Evolutionary conservation across 176 grass and related monocot species (phyloP), one percentile per base, ranked within the genome.

Genomic region (Cenchrus purpureus): DNA sequence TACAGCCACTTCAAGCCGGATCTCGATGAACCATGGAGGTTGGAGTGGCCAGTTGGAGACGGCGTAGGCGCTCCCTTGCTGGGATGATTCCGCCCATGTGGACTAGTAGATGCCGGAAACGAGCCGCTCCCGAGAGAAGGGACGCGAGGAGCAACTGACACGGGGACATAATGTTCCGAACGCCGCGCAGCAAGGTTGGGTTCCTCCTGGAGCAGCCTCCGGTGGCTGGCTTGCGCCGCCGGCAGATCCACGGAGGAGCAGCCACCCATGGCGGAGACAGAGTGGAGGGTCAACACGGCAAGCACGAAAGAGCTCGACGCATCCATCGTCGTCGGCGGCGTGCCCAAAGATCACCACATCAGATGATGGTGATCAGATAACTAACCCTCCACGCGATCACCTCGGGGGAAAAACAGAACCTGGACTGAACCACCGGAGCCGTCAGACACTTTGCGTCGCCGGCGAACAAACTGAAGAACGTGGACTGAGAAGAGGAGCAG

Each of bases 131-230:
- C 74, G n/a, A 28, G 44, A 52, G 74, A 8, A 46, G 79, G 88
- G 57, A 90, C 86, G 17, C 13, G 50, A 68, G 29, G 67, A 54
- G 29, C 16, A 22, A 15, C 69, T 32, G 68, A 44, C 12, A 51
- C 31, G 31, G 3, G 68, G 57, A 20, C 31, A 7, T n/a, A 46
- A 70, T 54, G 5, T 45, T 0, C 67, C 75, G 88, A 79, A 45
- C 16, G 64, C 12, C 16, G 64, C 12, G 86, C 82, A 76, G 64
- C 64, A 7, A 84, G 83, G 25, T 90, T 90, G 37, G 79, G 89
- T 60, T 61, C 83, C 58, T 61, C 83, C 58, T 79, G 67, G 8
- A 87, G 78, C 17, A 97, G 80, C 28, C 92, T 93, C 72, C 92
- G 89, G 3, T 87, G 80, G 85, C 68, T 76, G 71, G 51, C 45